phyloP scores from a whole-genome alignment of 306 rosid genomes.

The Vigna reflexopilosa region DNA sequence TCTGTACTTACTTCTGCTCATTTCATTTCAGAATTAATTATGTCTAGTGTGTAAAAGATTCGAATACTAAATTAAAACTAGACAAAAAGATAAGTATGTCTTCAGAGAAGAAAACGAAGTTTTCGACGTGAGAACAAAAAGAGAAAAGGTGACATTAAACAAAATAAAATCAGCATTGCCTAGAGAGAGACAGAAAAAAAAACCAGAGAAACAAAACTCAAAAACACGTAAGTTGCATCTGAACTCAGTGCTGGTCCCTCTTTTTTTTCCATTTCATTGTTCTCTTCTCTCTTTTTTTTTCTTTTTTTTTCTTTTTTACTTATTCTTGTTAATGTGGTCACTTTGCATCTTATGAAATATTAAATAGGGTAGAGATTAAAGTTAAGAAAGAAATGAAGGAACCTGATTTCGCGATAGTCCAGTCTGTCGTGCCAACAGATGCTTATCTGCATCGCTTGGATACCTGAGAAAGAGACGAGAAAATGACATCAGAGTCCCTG shows the following conservation, averaged over 20 bases:
- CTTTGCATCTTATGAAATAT: slow-evolving; percentile 21
- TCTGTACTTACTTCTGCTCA: slow-evolving; percentile 56
- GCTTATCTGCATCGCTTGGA: slow-evolving; percentile 98
- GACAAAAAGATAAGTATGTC: background rate
- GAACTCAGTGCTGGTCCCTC: slow-evolving; percentile 66
- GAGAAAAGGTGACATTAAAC: background rate
- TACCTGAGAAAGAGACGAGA: slow-evolving; percentile 92
- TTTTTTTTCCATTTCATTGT: background rate
- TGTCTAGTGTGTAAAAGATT: slow-evolving; percentile 51
- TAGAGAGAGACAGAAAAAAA: slow-evolving; percentile 44
- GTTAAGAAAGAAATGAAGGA: slow-evolving; percentile 36
- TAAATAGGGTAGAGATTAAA: slow-evolving; percentile 21
- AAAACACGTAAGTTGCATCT: slow-evolving; percentile 55
- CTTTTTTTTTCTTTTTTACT: slow-evolving; percentile 14
- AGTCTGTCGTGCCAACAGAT: slow-evolving; percentile 91
- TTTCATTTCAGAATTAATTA: slow-evolving; percentile 54
- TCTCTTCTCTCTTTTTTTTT: background rate
- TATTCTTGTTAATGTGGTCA: slow-evolving; percentile 38
- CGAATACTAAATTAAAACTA: slow-evolving; percentile 36
- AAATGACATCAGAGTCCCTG: slow-evolving; percentile 76
- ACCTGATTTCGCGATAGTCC: slow-evolving; percentile 96
- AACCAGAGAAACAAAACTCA: slow-evolving; percentile 48
- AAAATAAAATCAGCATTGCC: slow-evolving; percentile 27
- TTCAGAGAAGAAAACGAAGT: background rate
- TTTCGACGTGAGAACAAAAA: background rate